phyloP scores from a whole-genome alignment of 805 yeast genomes.

The Lipomyces spencermartinsiae region DNA sequence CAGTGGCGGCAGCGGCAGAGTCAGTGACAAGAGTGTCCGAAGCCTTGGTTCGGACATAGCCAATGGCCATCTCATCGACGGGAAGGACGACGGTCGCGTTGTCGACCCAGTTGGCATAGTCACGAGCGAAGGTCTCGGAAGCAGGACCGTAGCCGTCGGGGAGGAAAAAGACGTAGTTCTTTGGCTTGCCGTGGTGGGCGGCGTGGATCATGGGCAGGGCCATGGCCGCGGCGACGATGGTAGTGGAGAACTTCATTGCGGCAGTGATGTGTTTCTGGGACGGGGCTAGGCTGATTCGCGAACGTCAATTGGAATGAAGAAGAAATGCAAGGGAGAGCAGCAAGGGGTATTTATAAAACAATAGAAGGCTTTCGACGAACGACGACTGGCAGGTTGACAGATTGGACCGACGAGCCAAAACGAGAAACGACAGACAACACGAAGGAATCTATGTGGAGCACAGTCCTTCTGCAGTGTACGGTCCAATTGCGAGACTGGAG shows the following conservation, averaged over 20 bases:
- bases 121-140: slow-evolving; percentile 38
- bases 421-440: background rate
- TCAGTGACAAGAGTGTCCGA: slow-evolving; percentile 81
- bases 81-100: slow-evolving; percentile 47
- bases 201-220: slow-evolving; percentile 6
- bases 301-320: background rate
- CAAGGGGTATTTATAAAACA: background rate
- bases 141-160: slow-evolving; percentile 41
- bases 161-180: slow-evolving; percentile 32
- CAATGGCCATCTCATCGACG: slow-evolving; percentile 68
- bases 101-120: slow-evolving; percentile 29
- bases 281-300: no score
- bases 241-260: background rate
- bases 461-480: background rate
- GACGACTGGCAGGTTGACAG: background rate
- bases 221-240: background rate
- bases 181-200: slow-evolving; percentile 16
- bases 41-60: slow-evolving; percentile 85
- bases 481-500: background rate
- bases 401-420: no score
- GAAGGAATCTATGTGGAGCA: background rate
- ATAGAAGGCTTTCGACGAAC: no score
- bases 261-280: background rate
- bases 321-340: background rate
- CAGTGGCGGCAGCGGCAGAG: slow-evolving; percentile 97